Evolutionary conservation across 73 alveolate species (phyloP).

Genomic region (Stentor roeselii): DNA sequence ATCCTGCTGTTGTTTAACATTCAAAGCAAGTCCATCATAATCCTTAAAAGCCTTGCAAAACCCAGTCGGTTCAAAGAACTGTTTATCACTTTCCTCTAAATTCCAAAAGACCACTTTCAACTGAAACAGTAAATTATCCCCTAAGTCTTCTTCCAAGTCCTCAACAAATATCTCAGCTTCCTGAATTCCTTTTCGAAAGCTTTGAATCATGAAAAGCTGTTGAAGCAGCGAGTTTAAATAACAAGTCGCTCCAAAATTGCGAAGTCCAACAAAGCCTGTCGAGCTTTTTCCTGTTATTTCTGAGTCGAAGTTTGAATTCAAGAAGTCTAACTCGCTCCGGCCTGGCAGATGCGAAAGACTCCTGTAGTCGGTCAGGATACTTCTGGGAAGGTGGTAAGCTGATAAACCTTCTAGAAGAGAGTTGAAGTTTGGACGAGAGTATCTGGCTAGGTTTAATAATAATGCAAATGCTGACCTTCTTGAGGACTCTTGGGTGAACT

Average conservation of each 20-base stretch:
- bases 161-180: constrained; percentile 44
- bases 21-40: constrained; percentile 80
- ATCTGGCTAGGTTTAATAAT: not conserved
- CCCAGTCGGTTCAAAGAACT: constrained; percentile 87
- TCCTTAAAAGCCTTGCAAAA: constrained; percentile 70
- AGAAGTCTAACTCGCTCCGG: too few species aligned
- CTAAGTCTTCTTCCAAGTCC: constrained; percentile 32
- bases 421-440: constrained; percentile 1
- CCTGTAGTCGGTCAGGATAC: constrained; percentile 27
- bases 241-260: constrained; percentile 93
- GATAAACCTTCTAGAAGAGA: not conserved
- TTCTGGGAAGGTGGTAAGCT: not conserved
- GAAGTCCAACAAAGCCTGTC: constrained; percentile 87
- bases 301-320: constrained; percentile 59
- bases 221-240: constrained; percentile 90
- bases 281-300: constrained; percentile 45
- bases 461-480: constrained; percentile 23
- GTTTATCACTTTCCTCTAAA: constrained; percentile 82
- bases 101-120: constrained; percentile 81
- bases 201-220: constrained; percentile 89
- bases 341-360: too few species aligned
- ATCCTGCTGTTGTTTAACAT: constrained; percentile 80
- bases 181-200: constrained; percentile 69
- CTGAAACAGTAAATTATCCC: constrained; percentile 70
- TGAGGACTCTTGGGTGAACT: not conserved